These are phyloP conservation scores for Isoetes taiwanensis DNA, from an alignment of 75 land plant genomes.

Conservation along the genomic window DNA sequence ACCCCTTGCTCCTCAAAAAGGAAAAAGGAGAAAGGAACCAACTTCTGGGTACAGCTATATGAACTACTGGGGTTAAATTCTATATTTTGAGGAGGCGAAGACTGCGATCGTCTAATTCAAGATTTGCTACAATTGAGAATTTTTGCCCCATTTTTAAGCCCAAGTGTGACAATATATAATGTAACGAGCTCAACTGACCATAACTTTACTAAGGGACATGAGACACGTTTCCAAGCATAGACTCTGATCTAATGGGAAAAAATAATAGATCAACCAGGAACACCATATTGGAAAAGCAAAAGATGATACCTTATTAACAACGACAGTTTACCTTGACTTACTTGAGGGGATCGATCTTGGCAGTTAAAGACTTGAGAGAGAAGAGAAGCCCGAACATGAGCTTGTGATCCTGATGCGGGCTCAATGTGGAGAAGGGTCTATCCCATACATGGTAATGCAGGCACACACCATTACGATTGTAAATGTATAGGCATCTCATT, in stretches of 20 bases:
- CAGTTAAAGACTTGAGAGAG: conserved; percentile 90
- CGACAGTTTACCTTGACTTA: too few species aligned
- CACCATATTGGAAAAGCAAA: too few species aligned
- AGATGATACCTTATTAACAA: too few species aligned
- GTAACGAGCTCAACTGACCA: background rate
- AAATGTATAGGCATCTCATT: conserved; percentile 82
- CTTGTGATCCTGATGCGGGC: conserved; percentile 86
- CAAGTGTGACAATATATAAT: background rate
- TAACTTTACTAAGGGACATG: too few species aligned
- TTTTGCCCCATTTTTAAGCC: too few species aligned
- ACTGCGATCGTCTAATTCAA: background rate
- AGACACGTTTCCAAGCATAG: too few species aligned
- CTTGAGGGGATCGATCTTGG: conserved; percentile 93
- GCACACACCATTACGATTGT: conserved; percentile 86
- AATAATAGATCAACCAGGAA: too few species aligned
- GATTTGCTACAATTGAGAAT: background rate
- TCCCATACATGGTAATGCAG: conserved; percentile 91
- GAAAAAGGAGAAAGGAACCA: background rate
- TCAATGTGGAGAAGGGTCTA: conserved; percentile 72
- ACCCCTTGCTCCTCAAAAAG: too few species aligned
- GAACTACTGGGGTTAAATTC: too few species aligned
- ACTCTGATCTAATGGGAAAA: too few species aligned
- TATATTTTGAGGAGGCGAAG: too few species aligned
- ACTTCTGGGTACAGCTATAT: too few species aligned
- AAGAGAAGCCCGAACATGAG: conserved; percentile 99